Base-by-base conservation (phyloP, 306 rosid genomes). In the Prinsepia uniflora region DNA sequence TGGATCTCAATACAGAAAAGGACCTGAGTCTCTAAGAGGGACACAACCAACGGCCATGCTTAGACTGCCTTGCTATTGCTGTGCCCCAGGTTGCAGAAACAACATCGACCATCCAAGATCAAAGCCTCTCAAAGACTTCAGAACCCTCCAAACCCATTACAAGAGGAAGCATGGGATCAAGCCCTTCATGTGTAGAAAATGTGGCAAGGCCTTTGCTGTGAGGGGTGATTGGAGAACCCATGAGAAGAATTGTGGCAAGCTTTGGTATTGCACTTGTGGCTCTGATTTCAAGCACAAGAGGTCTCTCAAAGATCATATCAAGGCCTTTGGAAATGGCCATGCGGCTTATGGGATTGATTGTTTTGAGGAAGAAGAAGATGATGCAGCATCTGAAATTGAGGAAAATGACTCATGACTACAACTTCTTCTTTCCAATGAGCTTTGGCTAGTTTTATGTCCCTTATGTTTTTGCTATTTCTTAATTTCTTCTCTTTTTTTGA, bases 181-280 rank as follows among this genome's bases (percentile, higher is more conserved):
- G 60, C 96, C 98, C 6, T 92, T 92, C 81, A 84, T 84, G 84
- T 92, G 98, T 10, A 84, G 91, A 30, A 92, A 90, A 66, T 92
- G 98, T 58, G 86, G 96, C 83, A 92, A 92, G 50, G 91, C 96
- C 18, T 92, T 92, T 83, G 98, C 98, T 2, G 98, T 92, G 6
- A 87, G 92, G 65, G 98, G 98, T 17, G 98, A 92, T 59, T 92
- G 98, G 98, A 86, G 98, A 75, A 92, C 98, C 22, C 98, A 92
- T 53, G 98, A 92, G 87, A 92, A 92, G 86, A 92, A 92, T 18
- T 92, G 98, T 74, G 98, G 98, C 19, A 92, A 90, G 78, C 88
- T 92, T 4, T 92, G 98, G 98, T 88, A 92, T 80, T 92, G 98
- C 80, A 82, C 89, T 67, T 92, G 98, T 77, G 98, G 98, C 0